Evolutionary conservation across 2,329 filamentous ascomycete species (phyloP), one percentile per base, ranked within the genome.

Genomic region (Taxawa tesnikishii): DNA sequence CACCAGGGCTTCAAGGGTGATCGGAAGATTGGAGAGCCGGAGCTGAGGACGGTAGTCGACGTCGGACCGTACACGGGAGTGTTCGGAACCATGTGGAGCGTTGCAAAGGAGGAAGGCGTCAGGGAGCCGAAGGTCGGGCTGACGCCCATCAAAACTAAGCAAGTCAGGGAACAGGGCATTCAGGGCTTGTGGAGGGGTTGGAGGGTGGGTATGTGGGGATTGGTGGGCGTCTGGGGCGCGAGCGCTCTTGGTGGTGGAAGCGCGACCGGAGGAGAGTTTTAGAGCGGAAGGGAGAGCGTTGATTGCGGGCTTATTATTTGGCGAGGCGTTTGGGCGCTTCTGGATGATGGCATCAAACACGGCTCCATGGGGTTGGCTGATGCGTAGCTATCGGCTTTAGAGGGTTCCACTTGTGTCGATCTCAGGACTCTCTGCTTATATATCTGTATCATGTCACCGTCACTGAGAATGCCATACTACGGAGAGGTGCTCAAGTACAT

Each of bases 31-130:
- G 41, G 45, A 5, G 43, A 55, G 10, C 43, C 42, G 42, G 56
- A 56, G 32, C 45, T 63, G 57, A 75, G 83, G 34, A 85, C 83
- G 0, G 77, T 94, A 33, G 75, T 96, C 1, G 75, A 81, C 3
- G 67, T 83, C 0, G 87, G 85, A 3, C 73, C 73, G 4, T 98
- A 94, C 54, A 67, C 73, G 19, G 90, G 90, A n/a, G 68, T 94
- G 2, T 54, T 90, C n/a, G 83, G 84, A 3, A 94, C 88, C 3
- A 87, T 94, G 71, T 88, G 84, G 66, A 73, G 73, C 38, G 90
- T 98, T 39, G 69, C 82, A 1, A 70, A 78, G 21, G 82, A 92
- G 46, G 90, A 98, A 54, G 90, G 90, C 6, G 60, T 38, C 63
- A 26, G 36, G n/a, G 43, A 37, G 49, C 9, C n/a, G 9, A 17